Percentiles rank a stretch among this genome's conserved stretches.
These are phyloP conservation scores for Carex scoparia DNA, from an alignment of 176 grass and related monocot species.

Conservation along the genomic window DNA sequence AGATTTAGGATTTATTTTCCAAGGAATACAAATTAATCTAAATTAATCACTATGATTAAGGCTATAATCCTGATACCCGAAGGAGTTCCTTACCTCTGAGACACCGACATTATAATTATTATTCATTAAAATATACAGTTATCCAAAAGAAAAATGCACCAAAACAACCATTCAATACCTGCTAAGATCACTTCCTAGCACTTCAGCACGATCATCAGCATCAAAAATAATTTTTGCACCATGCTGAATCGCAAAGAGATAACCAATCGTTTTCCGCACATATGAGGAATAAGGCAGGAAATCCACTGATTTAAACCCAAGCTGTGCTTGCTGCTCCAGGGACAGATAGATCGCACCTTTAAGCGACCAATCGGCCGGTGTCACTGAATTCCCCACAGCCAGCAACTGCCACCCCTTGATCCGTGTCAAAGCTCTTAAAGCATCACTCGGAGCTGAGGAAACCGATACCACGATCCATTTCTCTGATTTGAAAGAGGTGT, in stretches of 20 bases:
- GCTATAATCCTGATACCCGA: background rate
- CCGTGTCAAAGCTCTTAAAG: slow-evolving; percentile 54
- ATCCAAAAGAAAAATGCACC: background rate
- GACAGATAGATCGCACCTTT: slow-evolving; percentile 97
- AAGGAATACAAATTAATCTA: background rate
- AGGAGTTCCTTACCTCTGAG: background rate
- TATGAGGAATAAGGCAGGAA: slow-evolving; percentile 84
- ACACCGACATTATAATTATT: background rate
- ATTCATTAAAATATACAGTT: background rate
- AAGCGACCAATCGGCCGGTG: slow-evolving; percentile 71
- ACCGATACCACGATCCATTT: slow-evolving; percentile 92
- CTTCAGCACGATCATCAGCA: slow-evolving; percentile 85
- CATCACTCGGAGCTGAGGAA: slow-evolving; percentile 54
- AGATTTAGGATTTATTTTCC: background rate
- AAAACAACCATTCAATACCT: slow-evolving; percentile 11
- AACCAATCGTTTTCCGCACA: slow-evolving; percentile 83
- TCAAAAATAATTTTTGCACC: slow-evolving; percentile 93
- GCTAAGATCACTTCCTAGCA: slow-evolving; percentile 61
- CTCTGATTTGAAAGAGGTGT: slow-evolving; percentile 73
- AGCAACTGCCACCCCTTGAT: slow-evolving; percentile 94
- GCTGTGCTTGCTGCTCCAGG: slow-evolving; percentile 76
- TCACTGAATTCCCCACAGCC: slow-evolving; percentile 76
- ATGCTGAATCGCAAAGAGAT: slow-evolving; percentile 94
- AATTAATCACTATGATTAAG: background rate
- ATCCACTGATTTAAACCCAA: slow-evolving; percentile 87